Percentiles rank a stretch among this genome's conserved stretches.
phyloP scores from a whole-genome alignment of 345 rosid genomes.

The Streptanthus diversifolius region DNA sequence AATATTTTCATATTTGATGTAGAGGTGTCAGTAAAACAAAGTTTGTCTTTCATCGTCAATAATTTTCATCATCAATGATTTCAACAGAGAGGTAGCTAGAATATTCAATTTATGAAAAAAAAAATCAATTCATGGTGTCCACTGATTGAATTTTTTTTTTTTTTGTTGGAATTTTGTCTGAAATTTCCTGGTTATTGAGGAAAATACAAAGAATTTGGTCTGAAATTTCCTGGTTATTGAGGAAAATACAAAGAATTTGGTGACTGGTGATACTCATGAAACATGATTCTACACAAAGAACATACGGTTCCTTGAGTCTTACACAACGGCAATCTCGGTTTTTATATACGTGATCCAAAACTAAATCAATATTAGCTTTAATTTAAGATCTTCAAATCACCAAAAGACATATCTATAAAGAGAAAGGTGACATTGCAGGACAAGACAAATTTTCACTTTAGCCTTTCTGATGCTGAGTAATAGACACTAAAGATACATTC shows the following conservation, averaged over 20 bases:
- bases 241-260: neutral
- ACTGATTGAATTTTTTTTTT: too few species aligned
- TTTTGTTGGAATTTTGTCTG: too few species aligned
- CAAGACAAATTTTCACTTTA: conserved; percentile 28
- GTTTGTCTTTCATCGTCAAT: neutral
- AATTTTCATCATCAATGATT: neutral
- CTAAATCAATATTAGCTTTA: conserved; percentile 1
- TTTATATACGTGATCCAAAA: neutral
- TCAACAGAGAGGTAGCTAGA: neutral
- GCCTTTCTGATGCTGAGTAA: conserved; percentile 25
- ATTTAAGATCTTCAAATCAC: conserved; percentile 27
- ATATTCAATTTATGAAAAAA: too few species aligned
- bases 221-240: neutral
- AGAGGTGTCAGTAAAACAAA: neutral
- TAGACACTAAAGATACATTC: conserved; percentile 17
- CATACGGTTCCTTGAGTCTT: conserved; percentile 16
- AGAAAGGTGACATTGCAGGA: conserved; percentile 21
- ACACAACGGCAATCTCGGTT: neutral
- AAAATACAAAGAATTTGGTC: neutral
- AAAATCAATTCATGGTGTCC: too few species aligned
- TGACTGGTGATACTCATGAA: neutral
- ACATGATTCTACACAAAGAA: neutral
- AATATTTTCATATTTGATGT: neutral
- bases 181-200: neutral
- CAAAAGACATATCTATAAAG: conserved; percentile 12